Evolutionary conservation across 2,329 filamentous ascomycete species (phyloP).

Genomic region (Truncatella angustata): DNA sequence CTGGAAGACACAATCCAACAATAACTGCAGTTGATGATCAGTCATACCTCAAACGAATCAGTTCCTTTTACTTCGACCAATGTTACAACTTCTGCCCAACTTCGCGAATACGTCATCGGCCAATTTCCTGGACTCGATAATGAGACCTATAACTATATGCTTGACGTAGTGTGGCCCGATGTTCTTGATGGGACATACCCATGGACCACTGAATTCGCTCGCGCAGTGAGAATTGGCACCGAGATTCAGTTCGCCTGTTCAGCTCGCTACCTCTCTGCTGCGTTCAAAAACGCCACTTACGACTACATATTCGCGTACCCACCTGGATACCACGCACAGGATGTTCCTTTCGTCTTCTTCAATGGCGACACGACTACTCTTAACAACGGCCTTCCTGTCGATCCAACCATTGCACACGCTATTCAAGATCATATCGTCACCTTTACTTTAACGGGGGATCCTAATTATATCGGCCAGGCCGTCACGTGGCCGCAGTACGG

Average conservation of each 20-base stretch:
- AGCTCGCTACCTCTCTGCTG: conserved; percentile 46
- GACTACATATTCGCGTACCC: conserved; percentile 52
- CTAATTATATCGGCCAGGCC: conserved; percentile 18
- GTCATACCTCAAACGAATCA: conserved; percentile 47
- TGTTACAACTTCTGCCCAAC: conserved; percentile 34
- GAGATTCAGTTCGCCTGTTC: conserved; percentile 51
- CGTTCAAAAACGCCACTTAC: conserved; percentile 44
- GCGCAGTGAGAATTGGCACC: conserved; percentile 37
- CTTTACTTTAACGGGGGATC: conserved; percentile 31
- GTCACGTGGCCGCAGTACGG: conserved; percentile 24
- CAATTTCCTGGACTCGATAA: conserved; percentile 18
- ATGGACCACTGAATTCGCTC: conserved; percentile 43
- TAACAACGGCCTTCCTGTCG: conserved; percentile 23
- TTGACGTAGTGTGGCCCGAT: conserved; percentile 45
- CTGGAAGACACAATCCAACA: background rate
- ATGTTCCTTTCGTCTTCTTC: conserved; percentile 53
- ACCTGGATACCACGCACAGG: conserved; percentile 51
- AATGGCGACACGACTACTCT: conserved; percentile 26
- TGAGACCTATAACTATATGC: conserved; percentile 37
- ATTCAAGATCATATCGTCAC: conserved; percentile 35
- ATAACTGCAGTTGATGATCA: conserved; percentile 12
- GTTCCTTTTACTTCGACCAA: conserved; percentile 37
- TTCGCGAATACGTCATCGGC: conserved; percentile 12
- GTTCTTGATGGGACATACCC: conserved; percentile 38
- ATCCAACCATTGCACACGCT: conserved; percentile 27